Evolutionary conservation across 1,139 yeast genomes (phyloP).

Genomic region (Yamadazyma songkhlaensis): DNA sequence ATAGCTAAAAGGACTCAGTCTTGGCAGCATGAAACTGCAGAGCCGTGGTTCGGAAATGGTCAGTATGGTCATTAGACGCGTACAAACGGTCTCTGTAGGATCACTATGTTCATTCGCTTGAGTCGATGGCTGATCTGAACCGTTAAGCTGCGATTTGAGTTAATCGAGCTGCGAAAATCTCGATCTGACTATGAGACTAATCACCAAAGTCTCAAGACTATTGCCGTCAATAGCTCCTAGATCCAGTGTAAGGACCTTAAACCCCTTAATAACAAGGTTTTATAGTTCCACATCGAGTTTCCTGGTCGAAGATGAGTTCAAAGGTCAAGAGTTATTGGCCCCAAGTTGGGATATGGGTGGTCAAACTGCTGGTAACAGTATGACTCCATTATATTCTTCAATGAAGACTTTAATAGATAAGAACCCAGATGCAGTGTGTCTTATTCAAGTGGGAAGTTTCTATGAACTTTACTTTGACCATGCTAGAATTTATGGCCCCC

Average conservation of each 20-base stretch:
- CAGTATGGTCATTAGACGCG: too few species aligned
- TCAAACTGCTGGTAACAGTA: constrained; percentile 23
- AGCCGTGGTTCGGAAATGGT: too few species aligned
- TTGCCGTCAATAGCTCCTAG: not conserved
- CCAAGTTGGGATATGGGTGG: constrained; percentile 44
- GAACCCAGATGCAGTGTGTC: constrained; percentile 65
- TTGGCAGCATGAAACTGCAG: too few species aligned
- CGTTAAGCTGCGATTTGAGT: too few species aligned
- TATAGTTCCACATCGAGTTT: not conserved
- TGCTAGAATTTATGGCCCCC: constrained; percentile 71
- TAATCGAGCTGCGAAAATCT: too few species aligned
- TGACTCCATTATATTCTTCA: constrained; percentile 37
- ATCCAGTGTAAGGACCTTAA: not conserved
- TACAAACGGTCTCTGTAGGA: too few species aligned
- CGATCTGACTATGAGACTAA: too few species aligned
- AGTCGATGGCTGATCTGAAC: too few species aligned
- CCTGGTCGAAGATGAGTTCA: not conserved
- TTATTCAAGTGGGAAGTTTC: constrained; percentile 87
- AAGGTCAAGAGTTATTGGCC: constrained; percentile 1
- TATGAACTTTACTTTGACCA: constrained; percentile 89
- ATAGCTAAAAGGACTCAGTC: not conserved
- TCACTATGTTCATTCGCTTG: too few species aligned
- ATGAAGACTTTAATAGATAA: constrained; percentile 33
- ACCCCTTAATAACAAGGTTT: not conserved
- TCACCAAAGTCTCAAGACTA: too few species aligned